Evolutionary conservation across 140 eudicot species (phyloP), one percentile per base, ranked within the genome.

Genomic region (Flaveria floridana): DNA sequence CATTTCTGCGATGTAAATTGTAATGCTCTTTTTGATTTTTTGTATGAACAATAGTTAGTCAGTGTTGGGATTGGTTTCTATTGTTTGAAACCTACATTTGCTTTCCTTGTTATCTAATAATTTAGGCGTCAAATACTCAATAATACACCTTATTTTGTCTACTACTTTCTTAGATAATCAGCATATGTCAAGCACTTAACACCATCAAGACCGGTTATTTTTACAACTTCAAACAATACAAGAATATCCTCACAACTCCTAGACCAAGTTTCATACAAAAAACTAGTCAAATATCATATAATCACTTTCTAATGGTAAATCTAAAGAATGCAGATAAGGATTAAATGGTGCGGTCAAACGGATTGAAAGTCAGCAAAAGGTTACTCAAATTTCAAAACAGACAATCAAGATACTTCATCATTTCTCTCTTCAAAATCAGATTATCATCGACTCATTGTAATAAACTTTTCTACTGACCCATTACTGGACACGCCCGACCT

Each of bases 1-100:
- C 50, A 52, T 53, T 52, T 72, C n/a, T 61, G 78, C 28, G 63
- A 78, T 28, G 42, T 58, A 20, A 72, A 41, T 18, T 9, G 55
- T 37, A 51, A 21, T 26, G 75, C 11, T 48, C 62, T 48, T 70
- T 8, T 3, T 2, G 7, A 30, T 15, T 71, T 69, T 69, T 18
- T n/a, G 16, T 67, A 42, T 19, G 20, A 8, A 19, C 25, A 42
- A 68, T 10, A 37, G 62, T 70, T 23, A 23, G 39, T 28, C 8
- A 4, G 56, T 13, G 14, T 28, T 42, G 11, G 47, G 11, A 37
- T 44, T 6, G 15, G 57, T 47, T 69, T 67, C 3, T 34, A 14
- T n/a, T 3, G 68, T 61, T 61, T 61, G 6, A 14, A 7, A 63
- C 47, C 11, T 63, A n/a, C 48, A 26, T 28, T 25, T 63, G 47